Evolutionary conservation across 495 filamentous ascomycete genomes (phyloP).

Genomic region (Aspergillus egyptiacus): DNA sequence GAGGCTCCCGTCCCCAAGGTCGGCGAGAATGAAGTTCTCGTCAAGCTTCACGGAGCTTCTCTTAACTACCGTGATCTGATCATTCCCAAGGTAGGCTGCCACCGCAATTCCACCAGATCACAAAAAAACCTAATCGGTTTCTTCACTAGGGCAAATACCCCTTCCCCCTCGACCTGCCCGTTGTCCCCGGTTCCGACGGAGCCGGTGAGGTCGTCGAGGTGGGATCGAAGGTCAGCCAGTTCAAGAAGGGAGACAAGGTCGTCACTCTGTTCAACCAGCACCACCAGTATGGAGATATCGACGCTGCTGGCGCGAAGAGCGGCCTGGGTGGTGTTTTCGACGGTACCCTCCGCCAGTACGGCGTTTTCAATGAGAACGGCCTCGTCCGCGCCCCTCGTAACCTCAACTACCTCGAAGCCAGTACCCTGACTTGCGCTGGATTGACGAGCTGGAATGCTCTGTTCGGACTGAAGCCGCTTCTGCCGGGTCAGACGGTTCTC

Average conservation of each 20-base stretch:
- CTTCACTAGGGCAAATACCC: constrained; percentile 56
- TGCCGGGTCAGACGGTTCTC: constrained; percentile 64
- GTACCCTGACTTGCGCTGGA: constrained; percentile 64
- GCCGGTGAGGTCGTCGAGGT: constrained; percentile 66
- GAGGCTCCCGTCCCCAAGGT: constrained; percentile 52
- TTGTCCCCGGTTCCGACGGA: constrained; percentile 73
- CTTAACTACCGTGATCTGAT: constrained; percentile 80
- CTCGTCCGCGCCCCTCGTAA: constrained; percentile 58
- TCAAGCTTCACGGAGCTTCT: constrained; percentile 68
- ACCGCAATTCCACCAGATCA: too few relatives aligned
- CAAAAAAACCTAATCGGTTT: background rate
- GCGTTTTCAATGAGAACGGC: constrained; percentile 61
- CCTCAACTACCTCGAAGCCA: background rate
- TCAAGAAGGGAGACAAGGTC: constrained; percentile 67
- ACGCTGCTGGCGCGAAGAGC: constrained; percentile 34
- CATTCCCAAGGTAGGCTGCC: constrained; percentile 55
- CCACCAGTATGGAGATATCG: constrained; percentile 58
- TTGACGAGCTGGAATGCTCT: constrained; percentile 80
- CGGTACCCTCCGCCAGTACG: constrained; percentile 68
- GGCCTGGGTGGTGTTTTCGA: constrained; percentile 68
- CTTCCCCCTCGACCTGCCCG: constrained; percentile 50
- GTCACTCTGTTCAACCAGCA: constrained; percentile 74
- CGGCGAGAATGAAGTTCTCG: constrained; percentile 67
- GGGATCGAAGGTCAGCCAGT: constrained; percentile 59
- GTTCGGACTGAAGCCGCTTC: constrained; percentile 61